These are phyloP conservation scores for Silene uniflora DNA, from an alignment of 148 eudicot genomes.

Conservation along the genomic window DNA sequence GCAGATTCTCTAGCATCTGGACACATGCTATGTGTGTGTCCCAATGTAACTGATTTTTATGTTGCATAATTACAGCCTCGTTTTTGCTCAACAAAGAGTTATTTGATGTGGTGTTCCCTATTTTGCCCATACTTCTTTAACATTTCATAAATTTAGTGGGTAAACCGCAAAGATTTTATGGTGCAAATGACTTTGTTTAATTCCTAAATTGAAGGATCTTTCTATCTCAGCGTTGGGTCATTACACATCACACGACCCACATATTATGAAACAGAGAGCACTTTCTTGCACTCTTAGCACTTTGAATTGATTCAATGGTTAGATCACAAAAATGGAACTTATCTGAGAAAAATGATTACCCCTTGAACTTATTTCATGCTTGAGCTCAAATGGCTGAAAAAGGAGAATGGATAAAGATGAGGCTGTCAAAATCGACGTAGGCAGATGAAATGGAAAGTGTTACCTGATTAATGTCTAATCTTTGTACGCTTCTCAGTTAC, in stretches of 20 bases:
- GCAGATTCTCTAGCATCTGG: too few species aligned
- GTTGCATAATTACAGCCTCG: background rate
- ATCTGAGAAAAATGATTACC: background rate
- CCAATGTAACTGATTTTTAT: background rate
- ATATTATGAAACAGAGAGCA: background rate
- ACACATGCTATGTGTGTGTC: background rate
- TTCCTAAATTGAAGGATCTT: background rate
- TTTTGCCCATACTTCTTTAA: background rate
- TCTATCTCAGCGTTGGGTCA: background rate
- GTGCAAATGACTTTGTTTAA: background rate
- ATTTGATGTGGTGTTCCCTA: background rate
- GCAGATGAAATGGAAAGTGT: background rate
- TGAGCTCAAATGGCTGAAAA: background rate
- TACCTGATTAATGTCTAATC: background rate
- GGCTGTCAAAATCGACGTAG: background rate
- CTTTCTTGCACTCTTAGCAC: background rate
- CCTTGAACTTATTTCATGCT: background rate
- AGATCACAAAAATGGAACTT: background rate
- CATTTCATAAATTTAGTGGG: background rate
- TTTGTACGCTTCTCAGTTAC: background rate
- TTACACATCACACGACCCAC: background rate
- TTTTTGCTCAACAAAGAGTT: background rate
- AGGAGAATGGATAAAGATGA: background rate
- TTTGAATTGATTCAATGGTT: background rate
- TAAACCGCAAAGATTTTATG: background rate